phyloP scores from a whole-genome alignment of 257 asterid species.

The Schizonepeta tenuifolia region DNA sequence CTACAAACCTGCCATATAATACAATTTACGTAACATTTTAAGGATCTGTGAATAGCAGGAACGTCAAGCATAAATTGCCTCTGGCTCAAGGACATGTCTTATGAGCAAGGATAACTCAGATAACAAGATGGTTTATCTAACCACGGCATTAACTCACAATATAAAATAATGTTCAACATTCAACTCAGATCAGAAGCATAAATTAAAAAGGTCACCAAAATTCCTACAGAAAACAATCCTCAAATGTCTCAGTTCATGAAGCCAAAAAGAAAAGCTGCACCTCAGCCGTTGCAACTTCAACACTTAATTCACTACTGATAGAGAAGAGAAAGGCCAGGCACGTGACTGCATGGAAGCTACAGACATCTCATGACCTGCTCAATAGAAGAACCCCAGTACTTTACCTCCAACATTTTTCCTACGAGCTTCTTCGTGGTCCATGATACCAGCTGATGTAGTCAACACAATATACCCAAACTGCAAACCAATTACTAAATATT shows the following conservation, averaged over 20 bases:
- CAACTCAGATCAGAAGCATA: constrained; percentile 12
- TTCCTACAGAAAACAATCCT: constrained; percentile 15
- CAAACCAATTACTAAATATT: background rate
- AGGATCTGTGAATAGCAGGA: too few relatives aligned
- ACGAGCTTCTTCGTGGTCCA: constrained; percentile 51
- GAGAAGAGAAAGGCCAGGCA: background rate
- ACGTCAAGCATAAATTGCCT: too few relatives aligned
- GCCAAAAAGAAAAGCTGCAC: background rate
- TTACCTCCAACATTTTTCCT: constrained; percentile 48
- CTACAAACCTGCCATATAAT: too few relatives aligned
- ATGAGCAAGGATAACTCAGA: background rate
- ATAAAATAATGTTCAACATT: background rate
- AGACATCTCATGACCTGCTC: constrained; percentile 8
- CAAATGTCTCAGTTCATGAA: constrained; percentile 17
- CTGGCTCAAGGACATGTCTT: too few relatives aligned
- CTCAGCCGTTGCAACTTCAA: constrained; percentile 12
- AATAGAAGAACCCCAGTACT: constrained; percentile 47
- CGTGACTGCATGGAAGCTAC: background rate
- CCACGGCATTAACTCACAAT: background rate
- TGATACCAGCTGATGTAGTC: constrained; percentile 50
- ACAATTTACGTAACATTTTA: too few relatives aligned
- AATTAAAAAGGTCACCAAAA: constrained; percentile 18
- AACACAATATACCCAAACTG: constrained; percentile 48
- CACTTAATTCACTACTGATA: background rate
- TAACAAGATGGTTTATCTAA: background rate